Base-by-base conservation (phyloP, 1,284 basidiomycete genomes). In the Melampsora medusae region DNA sequence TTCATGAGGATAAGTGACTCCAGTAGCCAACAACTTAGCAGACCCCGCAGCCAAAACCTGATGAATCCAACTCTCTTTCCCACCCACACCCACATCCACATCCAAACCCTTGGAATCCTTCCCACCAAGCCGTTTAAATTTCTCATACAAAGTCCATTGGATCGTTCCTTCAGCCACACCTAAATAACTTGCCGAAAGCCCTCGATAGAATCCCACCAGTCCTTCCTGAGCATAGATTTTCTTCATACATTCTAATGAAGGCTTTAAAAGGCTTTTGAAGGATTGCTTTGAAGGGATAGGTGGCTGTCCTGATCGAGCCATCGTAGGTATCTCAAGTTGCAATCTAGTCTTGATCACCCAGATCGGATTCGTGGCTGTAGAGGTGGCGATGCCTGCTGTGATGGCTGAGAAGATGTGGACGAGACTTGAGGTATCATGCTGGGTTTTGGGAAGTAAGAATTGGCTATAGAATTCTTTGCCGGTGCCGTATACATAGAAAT, bases 311-410 rank as follows among this genome's bases (percentile, higher is more conserved):
- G 48, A 56, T 31, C 50, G 35, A 28, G n/a, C n/a, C n/a, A n/a
- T n/a, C n/a, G n/a, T 59, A 28, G 71, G 65, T 50, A 64, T 19
- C 48, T 83, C 82, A 38, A 95, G 88, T 82, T 99, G 96, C 68
- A 98, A 82, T 2, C 96, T 89, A 49, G 96, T 99, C 84, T 98
- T 98, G 79, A 99, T 92, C 53, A 99, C 95, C 96, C 96, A 99
- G 62, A 99, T 97, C 0, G 96, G 96, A 82, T 98, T 98, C 19
- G 96, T 98, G 12, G 89, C 92, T 0, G 93, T 91, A 0, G 94
- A 88, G 0, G 96, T 99, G 38, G 88, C 86, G 79, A 77, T 60
- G 80, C 86, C 87, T 0, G 96, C 96, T 4, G 90, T 82, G 0
- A 93, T 91, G 0, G 95, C 97, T 0, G 96, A 92, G 5, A 86